Base-by-base conservation (phyloP, 1,139 yeast genomes). In the Sugiyamaella pinicola region DNA sequence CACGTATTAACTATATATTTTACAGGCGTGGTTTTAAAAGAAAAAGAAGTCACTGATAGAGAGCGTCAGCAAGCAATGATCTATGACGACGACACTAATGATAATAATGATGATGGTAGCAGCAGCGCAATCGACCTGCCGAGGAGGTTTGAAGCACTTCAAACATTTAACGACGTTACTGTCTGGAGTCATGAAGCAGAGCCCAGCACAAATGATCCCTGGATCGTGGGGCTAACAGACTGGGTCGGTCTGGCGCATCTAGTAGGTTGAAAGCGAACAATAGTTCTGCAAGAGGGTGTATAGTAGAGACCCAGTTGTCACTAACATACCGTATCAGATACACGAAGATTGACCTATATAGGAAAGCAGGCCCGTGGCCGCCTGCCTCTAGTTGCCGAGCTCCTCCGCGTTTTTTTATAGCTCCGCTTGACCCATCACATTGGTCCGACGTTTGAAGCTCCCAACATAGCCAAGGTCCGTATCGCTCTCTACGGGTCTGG, bases 181-280 rank as follows among this genome's bases (percentile, higher is more conserved):
- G 64, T 66, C 1, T 66, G 69, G 70, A 66, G 62, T 21, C 70
- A 66, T 29, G 69, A 65, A 44, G 47, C 53, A 2, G 44, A 38
- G 5, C 69, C 69, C 0, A 58, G 57, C 18, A 43, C 24, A 3
- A 53, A 46, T 41, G 65, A 64, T 45, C 64, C 63, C 5, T 64
- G 60, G 63, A 53, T 56, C 17, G 52, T 55, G n/a, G 66, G 66
- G 10, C 47, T 58, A 29, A 38, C 44, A 18, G 69, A 63, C 28
- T 63, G 63, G 67, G 51, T 55, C 9, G 42, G 52, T 15, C 54
- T 66, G 4, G 58, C 69, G 0, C 56, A 56, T 28, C 47, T 55
- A 21, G 64, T 64, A 54, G 52, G 64, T 53, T 10, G 12, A 26
- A 26, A 35, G 24, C 4, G 21, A 34, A 4, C 15, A 38, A 8